Evolutionary conservation across 305 asterid genomes (phyloP).

Genomic region (Solanum hybrid): DNA sequence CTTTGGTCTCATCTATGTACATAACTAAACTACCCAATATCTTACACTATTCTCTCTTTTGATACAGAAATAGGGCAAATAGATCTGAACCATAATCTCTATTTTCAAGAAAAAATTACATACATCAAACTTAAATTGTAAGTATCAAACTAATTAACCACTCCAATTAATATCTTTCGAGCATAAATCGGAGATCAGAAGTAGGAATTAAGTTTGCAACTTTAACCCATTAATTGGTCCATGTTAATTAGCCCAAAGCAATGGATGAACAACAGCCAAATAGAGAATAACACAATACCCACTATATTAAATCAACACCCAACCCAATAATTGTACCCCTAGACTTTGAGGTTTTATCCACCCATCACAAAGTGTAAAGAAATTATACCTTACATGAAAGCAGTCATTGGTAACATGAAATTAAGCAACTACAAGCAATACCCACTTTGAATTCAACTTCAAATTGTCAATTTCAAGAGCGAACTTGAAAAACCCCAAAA

Average conservation of each 20-base stretch:
- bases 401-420: too few species aligned
- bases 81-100: background rate
- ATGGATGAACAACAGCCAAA: background rate
- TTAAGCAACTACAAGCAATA: background rate
- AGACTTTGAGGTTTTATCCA: background rate
- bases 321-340: background rate
- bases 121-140: background rate
- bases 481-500: background rate
- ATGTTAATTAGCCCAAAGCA: background rate
- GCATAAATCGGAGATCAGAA: background rate
- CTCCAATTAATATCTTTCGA: background rate
- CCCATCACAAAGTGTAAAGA: background rate
- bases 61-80: background rate
- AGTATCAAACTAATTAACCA: background rate
- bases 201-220: background rate
- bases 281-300: background rate
- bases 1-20: background rate
- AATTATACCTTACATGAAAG: background rate
- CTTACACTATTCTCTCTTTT: background rate
- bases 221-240: background rate
- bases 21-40: background rate
- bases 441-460: background rate
- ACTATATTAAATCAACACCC: background rate
- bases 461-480: background rate
- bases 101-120: background rate